Percentiles rank a stretch among this genome's conserved stretches.
phyloP scores from a whole-genome alignment of 345 rosid genomes.

The Eucalyptus curtisii region DNA sequence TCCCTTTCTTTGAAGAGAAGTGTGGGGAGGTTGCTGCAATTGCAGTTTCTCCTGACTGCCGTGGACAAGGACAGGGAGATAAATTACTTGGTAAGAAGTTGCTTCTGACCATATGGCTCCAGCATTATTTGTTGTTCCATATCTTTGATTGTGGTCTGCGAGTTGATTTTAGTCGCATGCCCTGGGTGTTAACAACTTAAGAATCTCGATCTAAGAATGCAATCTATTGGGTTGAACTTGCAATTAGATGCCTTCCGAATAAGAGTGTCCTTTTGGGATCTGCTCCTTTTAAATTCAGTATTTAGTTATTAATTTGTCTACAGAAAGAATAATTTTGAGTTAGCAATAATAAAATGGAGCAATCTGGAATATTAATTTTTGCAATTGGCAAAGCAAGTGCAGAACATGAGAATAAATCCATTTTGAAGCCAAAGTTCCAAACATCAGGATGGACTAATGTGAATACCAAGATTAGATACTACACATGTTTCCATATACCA shows the following conservation, averaged over 20 bases:
- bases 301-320: neutral
- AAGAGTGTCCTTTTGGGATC: neutral
- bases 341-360: neutral
- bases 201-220: neutral
- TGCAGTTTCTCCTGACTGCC: slow-evolving; percentile 86
- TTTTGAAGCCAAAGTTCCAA: neutral
- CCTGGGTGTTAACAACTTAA: neutral
- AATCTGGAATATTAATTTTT: neutral
- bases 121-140: neutral
- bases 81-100: slow-evolving; percentile 64
- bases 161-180: neutral
- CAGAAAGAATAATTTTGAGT: neutral
- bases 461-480: neutral
- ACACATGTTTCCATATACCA: neutral
- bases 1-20: slow-evolving; percentile 66
- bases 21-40: slow-evolving; percentile 95
- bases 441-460: neutral
- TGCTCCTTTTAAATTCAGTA: neutral
- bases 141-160: neutral
- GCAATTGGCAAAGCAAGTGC: neutral
- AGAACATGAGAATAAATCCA: neutral
- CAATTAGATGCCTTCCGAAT: neutral
- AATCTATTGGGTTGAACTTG: neutral
- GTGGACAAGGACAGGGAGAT: slow-evolving; percentile 97
- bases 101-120: neutral